Base-by-base conservation (phyloP, 225 moss, liverwort and hornwort species). In the Takakia lepidozioides region DNA sequence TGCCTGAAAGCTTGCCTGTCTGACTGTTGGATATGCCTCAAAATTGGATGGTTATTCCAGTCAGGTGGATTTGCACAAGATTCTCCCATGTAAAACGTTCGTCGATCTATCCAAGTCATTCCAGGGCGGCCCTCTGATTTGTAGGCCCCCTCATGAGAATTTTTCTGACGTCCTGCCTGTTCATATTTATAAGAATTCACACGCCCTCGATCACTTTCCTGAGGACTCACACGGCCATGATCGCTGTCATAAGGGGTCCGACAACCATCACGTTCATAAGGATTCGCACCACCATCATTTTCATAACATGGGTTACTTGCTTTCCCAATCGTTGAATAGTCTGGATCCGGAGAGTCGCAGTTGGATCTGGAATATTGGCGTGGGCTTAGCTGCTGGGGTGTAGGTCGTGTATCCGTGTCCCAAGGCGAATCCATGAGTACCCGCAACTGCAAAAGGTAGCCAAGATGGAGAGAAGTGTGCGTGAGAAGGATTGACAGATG, bases 61-160 rank as follows among this genome's bases (percentile, higher is more conserved):
- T 70, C 69, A 0, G 53, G 27, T 0, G 59, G 59, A 25, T 10
- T 2, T 0, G 63, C 63, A 46, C 69, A 70, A 38, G 54, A 8
- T 10, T 70, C 63, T 7, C 55, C 69, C 9, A 49, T 25, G 38
- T 30, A 42, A 19, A 70, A 63, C 49, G 57, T 58, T 4, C 59
- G 69, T 1, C 69, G 54, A 54, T 70, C 58, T 0, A 63, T 48
- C 69, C 69, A 70, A 0, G 63, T 54, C 59, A 70, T 63, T 15
- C 52, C 10, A 1, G 42, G 57, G 5, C 53, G 69, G 10, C 47
- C 7, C 10, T 35, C 10, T 55, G 21, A 51, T 48, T 26, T 38
- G 37, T 46, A 29, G 19, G 28, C 0, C 29, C 37, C 10, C 18
- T 30, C 4, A 19, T 1, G 2, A 22, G 36, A 21, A 3, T 23